Evolutionary conservation across 2,329 filamentous ascomycete species (phyloP).

Genomic region (Fusarium nelsonii): DNA sequence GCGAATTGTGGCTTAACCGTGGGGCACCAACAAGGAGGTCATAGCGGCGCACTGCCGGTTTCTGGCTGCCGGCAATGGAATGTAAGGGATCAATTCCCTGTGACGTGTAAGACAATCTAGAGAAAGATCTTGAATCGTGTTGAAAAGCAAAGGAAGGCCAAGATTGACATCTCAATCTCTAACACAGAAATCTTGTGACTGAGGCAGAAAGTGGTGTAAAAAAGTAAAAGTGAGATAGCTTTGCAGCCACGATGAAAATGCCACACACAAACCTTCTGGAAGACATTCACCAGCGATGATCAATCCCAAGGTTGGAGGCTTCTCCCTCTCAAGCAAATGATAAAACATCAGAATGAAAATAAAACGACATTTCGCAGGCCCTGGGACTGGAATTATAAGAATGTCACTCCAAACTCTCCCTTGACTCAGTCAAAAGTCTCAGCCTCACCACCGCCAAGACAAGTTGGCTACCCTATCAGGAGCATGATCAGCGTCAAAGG

Average conservation of each 20-base stretch:
- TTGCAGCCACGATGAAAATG: neutral
- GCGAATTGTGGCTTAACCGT: neutral
- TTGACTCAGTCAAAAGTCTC: constrained; percentile 25
- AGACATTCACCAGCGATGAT: neutral
- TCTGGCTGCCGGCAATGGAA: neutral
- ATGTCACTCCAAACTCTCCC: constrained; percentile 7
- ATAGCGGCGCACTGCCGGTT: neutral
- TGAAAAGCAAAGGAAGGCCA: neutral
- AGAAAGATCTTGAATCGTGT: neutral
- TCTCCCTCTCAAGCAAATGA: no score
- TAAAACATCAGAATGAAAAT: neutral
- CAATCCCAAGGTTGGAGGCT: neutral
- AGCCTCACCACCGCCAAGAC: constrained; percentile 19
- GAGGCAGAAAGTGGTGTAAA: neutral
- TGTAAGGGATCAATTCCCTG: neutral
- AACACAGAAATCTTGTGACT: neutral
- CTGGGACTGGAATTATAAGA: neutral
- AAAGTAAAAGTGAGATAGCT: neutral
- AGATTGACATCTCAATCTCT: no score
- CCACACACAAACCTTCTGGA: neutral
- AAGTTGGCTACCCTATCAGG: constrained; percentile 1
- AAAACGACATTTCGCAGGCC: no score
- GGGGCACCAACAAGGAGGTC: neutral
- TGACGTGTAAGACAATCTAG: neutral
- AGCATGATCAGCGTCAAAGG: neutral